Conservation (phyloP, 2,329 filamentous ascomycete species). For the Alternaria alternata region DNA sequence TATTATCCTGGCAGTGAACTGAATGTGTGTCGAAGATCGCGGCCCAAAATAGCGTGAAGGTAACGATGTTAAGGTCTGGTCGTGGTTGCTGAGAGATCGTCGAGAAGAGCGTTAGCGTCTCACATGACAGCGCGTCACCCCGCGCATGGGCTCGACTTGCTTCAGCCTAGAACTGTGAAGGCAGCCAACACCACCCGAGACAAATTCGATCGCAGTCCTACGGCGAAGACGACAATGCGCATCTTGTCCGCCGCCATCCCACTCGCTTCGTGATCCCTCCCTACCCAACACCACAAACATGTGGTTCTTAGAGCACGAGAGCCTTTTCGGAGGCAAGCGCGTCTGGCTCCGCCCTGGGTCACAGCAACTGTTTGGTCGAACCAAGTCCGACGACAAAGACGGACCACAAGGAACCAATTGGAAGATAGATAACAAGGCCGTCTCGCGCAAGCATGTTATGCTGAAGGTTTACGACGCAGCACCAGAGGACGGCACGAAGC, state of each 20-base stretch:
- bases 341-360: constrained; percentile 89
- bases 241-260: neutral
- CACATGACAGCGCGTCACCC: constrained; percentile 20
- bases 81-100: neutral
- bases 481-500: constrained; percentile 70
- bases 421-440: constrained; percentile 78
- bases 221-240: constrained; percentile 7
- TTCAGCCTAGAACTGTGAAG: constrained; percentile 1
- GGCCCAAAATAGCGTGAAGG: neutral
- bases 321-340: constrained; percentile 67
- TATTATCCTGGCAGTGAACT: neutral
- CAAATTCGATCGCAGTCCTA: neutral
- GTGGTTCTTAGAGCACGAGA: constrained; percentile 65
- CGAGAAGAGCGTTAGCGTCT: constrained; percentile 7
- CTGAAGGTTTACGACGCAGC: constrained; percentile 74
- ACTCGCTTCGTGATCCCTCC: neutral
- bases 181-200: neutral
- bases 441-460: constrained; percentile 88
- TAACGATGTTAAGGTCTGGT: neutral
- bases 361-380: constrained; percentile 85
- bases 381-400: constrained; percentile 64
- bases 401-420: constrained; percentile 46
- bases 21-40: neutral
- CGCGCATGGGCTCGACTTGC: constrained; percentile 4
- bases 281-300: constrained; percentile 41